phyloP scores from a whole-genome alignment of 805 yeast genomes.

The Starmerella stellata region DNA sequence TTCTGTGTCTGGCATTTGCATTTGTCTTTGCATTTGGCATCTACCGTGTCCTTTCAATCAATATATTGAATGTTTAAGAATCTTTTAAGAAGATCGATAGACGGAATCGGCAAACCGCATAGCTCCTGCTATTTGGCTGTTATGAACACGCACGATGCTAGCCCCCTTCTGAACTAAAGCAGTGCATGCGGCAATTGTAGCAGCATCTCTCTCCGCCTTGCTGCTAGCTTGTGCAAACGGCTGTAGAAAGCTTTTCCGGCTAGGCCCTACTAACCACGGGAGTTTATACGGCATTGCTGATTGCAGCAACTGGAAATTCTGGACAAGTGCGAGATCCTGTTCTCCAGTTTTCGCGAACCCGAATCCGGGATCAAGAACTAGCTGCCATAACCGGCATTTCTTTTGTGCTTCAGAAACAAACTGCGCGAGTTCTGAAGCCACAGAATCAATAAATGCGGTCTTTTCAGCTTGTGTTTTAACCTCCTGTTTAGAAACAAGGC shows the following conservation, averaged over 20 bases:
- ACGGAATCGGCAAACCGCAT: conserved; percentile 50
- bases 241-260: conserved; percentile 71
- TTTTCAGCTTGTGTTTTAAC: no score
- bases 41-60: no score
- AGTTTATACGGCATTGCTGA: conserved; percentile 25
- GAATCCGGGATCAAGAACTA: conserved; percentile 82
- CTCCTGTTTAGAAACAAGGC: no score
- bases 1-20: no score
- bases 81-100: no score
- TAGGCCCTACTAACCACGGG: conserved; percentile 69
- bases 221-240: conserved; percentile 41
- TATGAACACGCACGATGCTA: conserved; percentile 79
- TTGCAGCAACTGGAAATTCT: conserved; percentile 20
- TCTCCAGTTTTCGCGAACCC: conserved; percentile 79
- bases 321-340: conserved; percentile 53
- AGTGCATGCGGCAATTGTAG: conserved; percentile 59
- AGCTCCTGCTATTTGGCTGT: conserved; percentile 37
- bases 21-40: no score
- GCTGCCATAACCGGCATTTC: conserved; percentile 64
- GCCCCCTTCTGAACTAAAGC: conserved; percentile 57
- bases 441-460: conserved; percentile 32
- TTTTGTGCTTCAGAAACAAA: conserved; percentile 39
- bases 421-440: conserved; percentile 45
- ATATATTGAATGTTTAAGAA: no score
- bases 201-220: conserved; percentile 50